Conservation (phyloP, 2,329 filamentous ascomycete species). For the Hypoxylon sp. region DNA sequence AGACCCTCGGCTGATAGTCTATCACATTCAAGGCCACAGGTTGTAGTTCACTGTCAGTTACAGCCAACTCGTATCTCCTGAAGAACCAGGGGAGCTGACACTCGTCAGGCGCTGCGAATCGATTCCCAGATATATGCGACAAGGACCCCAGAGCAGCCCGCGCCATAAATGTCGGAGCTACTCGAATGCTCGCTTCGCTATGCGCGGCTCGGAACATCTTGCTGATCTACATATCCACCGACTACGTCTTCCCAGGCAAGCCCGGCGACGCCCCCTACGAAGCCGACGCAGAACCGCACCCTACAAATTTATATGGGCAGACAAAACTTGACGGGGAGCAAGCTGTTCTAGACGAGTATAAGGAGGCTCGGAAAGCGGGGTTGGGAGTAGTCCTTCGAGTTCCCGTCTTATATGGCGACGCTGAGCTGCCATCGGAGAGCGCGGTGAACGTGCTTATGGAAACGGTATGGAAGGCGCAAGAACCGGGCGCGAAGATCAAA, state of each 20-base stretch:
- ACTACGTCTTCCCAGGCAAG: slow-evolving; percentile 83
- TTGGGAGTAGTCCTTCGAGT: slow-evolving; percentile 81
- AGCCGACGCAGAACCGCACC: slow-evolving; percentile 71
- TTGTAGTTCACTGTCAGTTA: slow-evolving; percentile 83
- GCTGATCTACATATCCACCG: slow-evolving; percentile 84
- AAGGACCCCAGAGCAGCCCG: slow-evolving; percentile 82
- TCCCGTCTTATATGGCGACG: slow-evolving; percentile 87
- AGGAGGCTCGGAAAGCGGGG: slow-evolving; percentile 64
- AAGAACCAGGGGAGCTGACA: slow-evolving; percentile 18
- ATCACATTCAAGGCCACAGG: slow-evolving; percentile 71
- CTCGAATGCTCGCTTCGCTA: slow-evolving; percentile 74
- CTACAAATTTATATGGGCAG: slow-evolving; percentile 82
- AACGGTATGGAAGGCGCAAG: slow-evolving; percentile 80
- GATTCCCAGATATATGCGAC: slow-evolving; percentile 89
- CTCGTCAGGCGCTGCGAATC: slow-evolving; percentile 82
- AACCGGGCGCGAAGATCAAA: slow-evolving; percentile 71
- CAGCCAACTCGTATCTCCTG: not conserved
- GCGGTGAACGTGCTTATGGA: slow-evolving; percentile 88
- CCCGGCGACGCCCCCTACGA: slow-evolving; percentile 89
- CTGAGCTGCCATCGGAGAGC: slow-evolving; percentile 79
- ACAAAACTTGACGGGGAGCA: slow-evolving; percentile 73
- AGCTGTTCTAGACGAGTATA: slow-evolving; percentile 76
- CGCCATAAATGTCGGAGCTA: slow-evolving; percentile 81
- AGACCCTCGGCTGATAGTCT: slow-evolving; percentile 38
- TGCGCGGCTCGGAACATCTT: slow-evolving; percentile 74